Evolutionary conservation across 345 rosid species (phyloP), one percentile per base, ranked within the genome.

Genomic region (Salix caprea): DNA sequence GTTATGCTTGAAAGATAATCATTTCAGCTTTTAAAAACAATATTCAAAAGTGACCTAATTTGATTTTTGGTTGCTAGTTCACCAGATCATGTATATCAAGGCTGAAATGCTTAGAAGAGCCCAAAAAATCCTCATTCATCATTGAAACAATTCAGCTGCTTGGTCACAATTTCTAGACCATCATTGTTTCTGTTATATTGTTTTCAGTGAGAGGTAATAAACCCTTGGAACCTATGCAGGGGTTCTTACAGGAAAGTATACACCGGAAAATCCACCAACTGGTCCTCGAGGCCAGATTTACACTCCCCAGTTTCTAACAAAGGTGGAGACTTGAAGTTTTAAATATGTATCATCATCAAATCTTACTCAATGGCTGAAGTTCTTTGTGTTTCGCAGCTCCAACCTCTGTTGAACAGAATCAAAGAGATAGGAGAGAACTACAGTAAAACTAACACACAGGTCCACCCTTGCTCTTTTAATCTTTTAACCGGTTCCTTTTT

Each of bases 221-320:
- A 30, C 21, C 37, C n/a, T 66, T 71, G 21, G 28, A 72, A 73
- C 34, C 44, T 79, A 16, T 75, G 77, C 86, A 96, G 96, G 98
- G 75, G 91, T 85, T 81, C 92, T 96, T 14, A 96, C 99, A 1
- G 99, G 99, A 79, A 96, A 96, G 82, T 96, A 93, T 82, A 92
- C 91, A 16, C 94, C 97, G 67, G 89, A 90, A 76, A 96, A 91
- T 77, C 91, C 91, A 68, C 98, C 96, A 30, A 81, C 89, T 10
- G 99, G 99, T 32, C 97, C 98, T 77, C 91, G 98, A 19, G 88
- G 90, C 75, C 83, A 60, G 82, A 87, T 96, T 65, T 96, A 96
- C 80, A 91, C 97, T 66, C 89, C 89, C 3, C 94, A 93, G 73
- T 85, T 89, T 79, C 80, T 96, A 81, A 89, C 82, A 32, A 86